phyloP scores from a whole-genome alignment of 116 monocot genomes.

The Phalaenopsis hybrid region DNA sequence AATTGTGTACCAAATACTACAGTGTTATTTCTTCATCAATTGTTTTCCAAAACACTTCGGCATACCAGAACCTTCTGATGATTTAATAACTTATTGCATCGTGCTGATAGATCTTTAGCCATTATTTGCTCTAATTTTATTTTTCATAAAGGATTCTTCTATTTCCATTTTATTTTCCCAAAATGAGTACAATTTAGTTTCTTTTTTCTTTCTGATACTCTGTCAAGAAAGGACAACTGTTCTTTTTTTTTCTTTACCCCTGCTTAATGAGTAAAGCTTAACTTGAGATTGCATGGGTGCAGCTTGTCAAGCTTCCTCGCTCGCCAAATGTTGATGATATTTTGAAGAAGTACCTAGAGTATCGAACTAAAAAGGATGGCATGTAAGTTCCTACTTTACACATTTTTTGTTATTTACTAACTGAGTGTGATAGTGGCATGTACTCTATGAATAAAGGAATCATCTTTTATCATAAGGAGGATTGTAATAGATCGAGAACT shows the following conservation, averaged over 20 bases:
- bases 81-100: not conserved
- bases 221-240: not conserved
- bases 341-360: constrained; percentile 82
- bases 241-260: not conserved
- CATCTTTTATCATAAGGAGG: not conserved
- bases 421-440: not conserved
- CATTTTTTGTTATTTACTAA: not conserved
- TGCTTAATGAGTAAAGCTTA: not conserved
- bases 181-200: not conserved
- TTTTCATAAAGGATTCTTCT: not conserved
- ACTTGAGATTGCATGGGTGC: constrained; percentile 20
- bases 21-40: not conserved
- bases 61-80: not conserved
- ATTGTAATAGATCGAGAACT: not conserved
- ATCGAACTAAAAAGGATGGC: constrained; percentile 90
- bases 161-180: not conserved
- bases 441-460: not conserved
- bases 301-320: constrained; percentile 96
- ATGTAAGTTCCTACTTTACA: constrained; percentile 35
- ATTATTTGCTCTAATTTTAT: not conserved
- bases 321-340: constrained; percentile 96
- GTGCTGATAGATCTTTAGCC: not conserved
- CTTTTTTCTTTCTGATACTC: not conserved
- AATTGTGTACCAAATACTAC: not conserved
- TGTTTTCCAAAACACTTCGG: not conserved